Evolutionary conservation across 345 rosid genomes (phyloP), one percentile per base, ranked within the genome.

Genomic region (Gossypium longicalyx): DNA sequence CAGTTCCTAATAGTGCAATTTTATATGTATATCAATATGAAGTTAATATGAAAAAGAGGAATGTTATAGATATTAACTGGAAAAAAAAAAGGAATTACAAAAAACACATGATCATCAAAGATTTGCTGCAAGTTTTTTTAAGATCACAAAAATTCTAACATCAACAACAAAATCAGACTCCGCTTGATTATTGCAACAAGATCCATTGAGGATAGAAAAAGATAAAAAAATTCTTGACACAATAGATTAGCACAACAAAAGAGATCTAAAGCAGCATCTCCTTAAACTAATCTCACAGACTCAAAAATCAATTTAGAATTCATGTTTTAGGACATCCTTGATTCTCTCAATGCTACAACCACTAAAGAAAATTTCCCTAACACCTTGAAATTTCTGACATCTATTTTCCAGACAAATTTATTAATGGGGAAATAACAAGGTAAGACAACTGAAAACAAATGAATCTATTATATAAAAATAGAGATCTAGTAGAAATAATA

Each of bases 1-100:
- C 99, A 95, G 16, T 80, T 83, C 86, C 97, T 91, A 77, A 62
- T 52, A 73, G 73, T 29, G 49, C 62, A 77, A 56, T 62, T 20
- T 29, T 22, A 57, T 48, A 65, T 11, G 13, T 19, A 65, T 10
- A 45, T 27, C 43, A 48, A 76, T 45, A 62, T 9, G 53, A 53
- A 19, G 19, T 58, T 58, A 72, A 72, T 57, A 43, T 41, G 75
- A 43, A 1, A 58, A 58, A 68, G 20, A 25, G 12, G 60, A n/a
- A 53, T 13, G 12, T 38, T 43, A 51, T 23, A 22, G 10, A 74
- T 19, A 51, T 12, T 38, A 62, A 38, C 19, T 2, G 9, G 4
- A 19, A 29, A 49, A 19, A 58, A 34, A 34, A 34, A 34, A 34
- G 41, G 7, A 34, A n/a, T n/a, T 5, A 23, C 5, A 22, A 58